Conservation (phyloP, 495 filamentous ascomycete species). For the Aspergillus affinis region DNA sequence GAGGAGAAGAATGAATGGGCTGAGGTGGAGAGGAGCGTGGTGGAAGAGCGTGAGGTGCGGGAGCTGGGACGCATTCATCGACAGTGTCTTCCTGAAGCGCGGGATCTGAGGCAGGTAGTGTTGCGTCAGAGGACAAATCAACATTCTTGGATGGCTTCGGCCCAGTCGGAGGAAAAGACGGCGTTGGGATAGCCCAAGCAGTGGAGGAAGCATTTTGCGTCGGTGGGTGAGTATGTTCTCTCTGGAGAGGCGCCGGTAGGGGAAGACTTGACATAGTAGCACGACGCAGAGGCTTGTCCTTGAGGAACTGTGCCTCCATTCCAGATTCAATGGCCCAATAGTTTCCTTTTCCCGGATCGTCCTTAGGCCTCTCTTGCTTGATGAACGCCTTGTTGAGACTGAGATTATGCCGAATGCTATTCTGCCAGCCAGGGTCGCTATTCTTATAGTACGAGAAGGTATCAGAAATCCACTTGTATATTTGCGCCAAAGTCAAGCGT, state of each 20-base stretch:
- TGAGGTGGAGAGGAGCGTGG: constrained; percentile 61
- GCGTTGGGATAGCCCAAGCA: constrained; percentile 43
- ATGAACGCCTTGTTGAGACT: constrained; percentile 96
- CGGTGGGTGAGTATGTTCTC: constrained; percentile 32
- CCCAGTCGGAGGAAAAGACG: constrained; percentile 20
- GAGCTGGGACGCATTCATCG: constrained; percentile 43
- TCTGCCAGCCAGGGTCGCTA: constrained; percentile 90
- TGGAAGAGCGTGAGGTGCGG: constrained; percentile 30
- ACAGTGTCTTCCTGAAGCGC: constrained; percentile 63
- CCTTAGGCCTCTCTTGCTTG: constrained; percentile 93
- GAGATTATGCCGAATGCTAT: constrained; percentile 98
- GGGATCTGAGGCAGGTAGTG: constrained; percentile 81
- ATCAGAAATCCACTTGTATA: constrained; percentile 99
- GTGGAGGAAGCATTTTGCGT: constrained; percentile 34
- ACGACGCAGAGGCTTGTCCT: constrained; percentile 70
- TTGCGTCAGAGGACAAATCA: constrained; percentile 92
- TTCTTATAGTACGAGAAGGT: constrained; percentile 85
- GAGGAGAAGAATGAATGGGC: constrained; percentile 84
- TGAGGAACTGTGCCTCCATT: constrained; percentile 82
- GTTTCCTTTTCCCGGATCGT: constrained; percentile 97
- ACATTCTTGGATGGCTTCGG: constrained; percentile 30
- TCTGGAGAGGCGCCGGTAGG: constrained; percentile 37
- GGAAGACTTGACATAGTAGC: constrained; percentile 50
- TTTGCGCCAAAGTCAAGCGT: constrained; percentile 88
- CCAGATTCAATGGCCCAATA: constrained; percentile 95